Evolutionary conservation across 2,329 filamentous ascomycete species (phyloP).

Genomic region (Phialemoniopsis sp.): DNA sequence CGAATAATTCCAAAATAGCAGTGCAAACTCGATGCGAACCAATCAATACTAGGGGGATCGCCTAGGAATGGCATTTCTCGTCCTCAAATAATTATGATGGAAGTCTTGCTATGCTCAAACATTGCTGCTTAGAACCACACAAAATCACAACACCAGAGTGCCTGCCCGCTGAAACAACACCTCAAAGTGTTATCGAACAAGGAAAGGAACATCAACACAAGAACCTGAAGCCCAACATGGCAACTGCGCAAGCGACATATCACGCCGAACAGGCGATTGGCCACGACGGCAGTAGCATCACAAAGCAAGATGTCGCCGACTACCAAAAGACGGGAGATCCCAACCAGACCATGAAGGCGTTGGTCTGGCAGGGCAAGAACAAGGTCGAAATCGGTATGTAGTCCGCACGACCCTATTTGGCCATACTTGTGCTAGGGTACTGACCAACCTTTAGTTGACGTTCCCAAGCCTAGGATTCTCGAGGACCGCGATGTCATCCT

Average conservation of each 20-base stretch:
- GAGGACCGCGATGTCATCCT: constrained; percentile 76
- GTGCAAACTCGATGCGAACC: too few relatives aligned
- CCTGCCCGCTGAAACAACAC: too few relatives aligned
- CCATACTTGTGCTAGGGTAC: neutral
- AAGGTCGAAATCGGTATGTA: constrained; percentile 60
- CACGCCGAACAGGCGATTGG: constrained; percentile 63
- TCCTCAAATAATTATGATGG: too few relatives aligned
- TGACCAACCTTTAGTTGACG: constrained; percentile 41
- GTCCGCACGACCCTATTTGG: too few relatives aligned
- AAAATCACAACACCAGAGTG: too few relatives aligned
- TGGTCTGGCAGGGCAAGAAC: constrained; percentile 81
- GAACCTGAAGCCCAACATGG: constrained; percentile 34
- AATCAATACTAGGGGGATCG: too few relatives aligned
- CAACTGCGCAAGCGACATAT: constrained; percentile 63
- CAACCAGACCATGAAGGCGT: constrained; percentile 69
- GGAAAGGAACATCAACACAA: neutral
- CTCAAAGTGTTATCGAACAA: too few relatives aligned
- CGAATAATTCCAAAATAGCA: too few relatives aligned
- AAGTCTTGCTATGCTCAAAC: too few relatives aligned
- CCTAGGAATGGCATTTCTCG: too few relatives aligned
- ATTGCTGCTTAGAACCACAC: too few relatives aligned
- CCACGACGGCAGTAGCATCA: constrained; percentile 61
- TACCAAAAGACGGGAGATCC: constrained; percentile 44
- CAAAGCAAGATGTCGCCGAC: constrained; percentile 65
- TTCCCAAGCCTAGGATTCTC: constrained; percentile 66